Conservation (phyloP, 2,329 filamentous ascomycete genomes). For the Monosporascus sp. region DNA sequence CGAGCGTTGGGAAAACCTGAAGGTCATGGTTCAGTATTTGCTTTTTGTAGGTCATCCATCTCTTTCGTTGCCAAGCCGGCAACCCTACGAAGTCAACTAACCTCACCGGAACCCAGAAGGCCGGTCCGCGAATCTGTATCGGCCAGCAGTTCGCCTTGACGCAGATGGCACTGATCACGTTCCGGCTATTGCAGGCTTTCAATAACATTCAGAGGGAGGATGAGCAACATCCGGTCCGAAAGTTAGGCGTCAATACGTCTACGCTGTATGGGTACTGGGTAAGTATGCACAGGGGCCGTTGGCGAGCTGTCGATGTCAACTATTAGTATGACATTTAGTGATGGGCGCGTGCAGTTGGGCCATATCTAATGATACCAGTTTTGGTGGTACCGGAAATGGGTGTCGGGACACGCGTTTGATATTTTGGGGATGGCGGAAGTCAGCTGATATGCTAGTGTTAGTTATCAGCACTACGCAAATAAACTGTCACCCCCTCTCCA, state of each 20-base stretch:
- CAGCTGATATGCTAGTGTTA: too few species aligned
- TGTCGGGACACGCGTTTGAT: too few species aligned
- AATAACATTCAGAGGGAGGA: slow-evolving; percentile 21
- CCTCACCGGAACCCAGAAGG: slow-evolving; percentile 15
- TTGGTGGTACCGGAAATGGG: too few species aligned
- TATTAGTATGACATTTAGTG: too few species aligned
- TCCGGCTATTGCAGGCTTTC: slow-evolving; percentile 26
- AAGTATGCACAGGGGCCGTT: slow-evolving; percentile 8
- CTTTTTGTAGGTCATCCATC: slow-evolving; percentile 23
- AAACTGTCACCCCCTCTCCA: too few species aligned
- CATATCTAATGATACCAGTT: too few species aligned
- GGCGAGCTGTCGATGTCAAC: too few species aligned
- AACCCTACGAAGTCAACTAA: too few species aligned
- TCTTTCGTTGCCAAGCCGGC: slow-evolving; percentile 21
- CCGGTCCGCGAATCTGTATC: slow-evolving; percentile 34
- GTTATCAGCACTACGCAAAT: too few species aligned
- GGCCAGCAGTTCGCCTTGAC: slow-evolving; percentile 32
- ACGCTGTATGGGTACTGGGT: slow-evolving; percentile 26
- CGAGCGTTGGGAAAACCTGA: slow-evolving; percentile 28
- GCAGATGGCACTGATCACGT: slow-evolving; percentile 24
- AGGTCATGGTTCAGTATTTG: slow-evolving; percentile 13
- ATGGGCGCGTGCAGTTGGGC: too few species aligned
- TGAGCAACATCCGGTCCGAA: slow-evolving; percentile 19
- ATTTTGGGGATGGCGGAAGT: too few species aligned
- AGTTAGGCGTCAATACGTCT: slow-evolving; percentile 22